Base-by-base conservation (phyloP, 2,329 filamentous ascomycete species). In the Aspergillus udagawae region DNA sequence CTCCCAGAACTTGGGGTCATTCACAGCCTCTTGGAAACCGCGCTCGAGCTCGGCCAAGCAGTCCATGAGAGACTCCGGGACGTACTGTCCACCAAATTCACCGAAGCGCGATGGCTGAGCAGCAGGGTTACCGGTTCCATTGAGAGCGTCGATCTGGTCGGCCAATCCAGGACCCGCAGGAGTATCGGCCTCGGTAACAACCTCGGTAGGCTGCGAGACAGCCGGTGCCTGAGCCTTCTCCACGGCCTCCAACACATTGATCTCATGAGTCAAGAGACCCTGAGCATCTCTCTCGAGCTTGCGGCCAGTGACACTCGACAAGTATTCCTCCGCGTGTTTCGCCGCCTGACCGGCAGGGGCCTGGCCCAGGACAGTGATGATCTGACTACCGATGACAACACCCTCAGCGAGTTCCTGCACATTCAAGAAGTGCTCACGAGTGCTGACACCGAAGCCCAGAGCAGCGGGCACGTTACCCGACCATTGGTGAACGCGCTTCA, bases 11-110 rank as follows among this genome's bases (percentile, higher is more conserved):
- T 85, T 83, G 4, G 91, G 88, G 70, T 97, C 93, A 62, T 95
- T 86, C 68, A 87, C 88, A 59, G 94, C 92, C 66, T 88, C 80
- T 67, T 94, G 88, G 81, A 99, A 99, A 35, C 93, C 94, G 28
- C 86, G 85, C 76, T 99, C 93, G 5, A 99, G 84, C 76, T 99
- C 86, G 0, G 87, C 87, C 58, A 99, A 80, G 72, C 93, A 97
- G 78, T 97, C 93, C 93, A 99, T 97, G 60, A 99, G 83, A 21
- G 92, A 94, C 76, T 99, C 94, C 1, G 94, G 94, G 2, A 99
- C 94, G 70, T 97, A 99, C 75, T 97, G 93, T 17, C 94, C 94
- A 67, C 94, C 94, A 63, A 96, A 99, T 72, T 97, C 90, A 64
- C 94, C 94, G 68, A 99, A 97, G 52, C 92, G 87, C 61, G 91